A percentile compares a stretch with the other conserved stretches of the same genome.
Evolutionary conservation across 805 yeast species (phyloP).

Genomic region (Candida ascalaphidarum): DNA sequence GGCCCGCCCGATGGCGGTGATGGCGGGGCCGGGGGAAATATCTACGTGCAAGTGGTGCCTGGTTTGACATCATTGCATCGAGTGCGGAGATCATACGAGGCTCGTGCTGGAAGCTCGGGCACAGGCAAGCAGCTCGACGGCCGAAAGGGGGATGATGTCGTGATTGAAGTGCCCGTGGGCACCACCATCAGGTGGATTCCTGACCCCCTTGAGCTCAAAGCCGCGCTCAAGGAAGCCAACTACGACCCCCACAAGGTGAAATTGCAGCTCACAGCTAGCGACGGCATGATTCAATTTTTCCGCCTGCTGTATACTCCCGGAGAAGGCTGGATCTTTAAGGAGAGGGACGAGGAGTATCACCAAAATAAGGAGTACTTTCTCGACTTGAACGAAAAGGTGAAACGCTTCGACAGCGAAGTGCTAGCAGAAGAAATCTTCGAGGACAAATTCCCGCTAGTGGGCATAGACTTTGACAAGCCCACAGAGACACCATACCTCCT

Average conservation of each 20-base stretch:
- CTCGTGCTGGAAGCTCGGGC: constrained; percentile 68
- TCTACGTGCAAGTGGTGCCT: constrained; percentile 74
- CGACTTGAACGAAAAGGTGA: constrained; percentile 55
- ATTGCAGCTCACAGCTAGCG: constrained; percentile 45
- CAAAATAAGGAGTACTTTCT: constrained; percentile 56
- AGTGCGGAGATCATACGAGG: constrained; percentile 57
- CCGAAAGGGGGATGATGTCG: constrained; percentile 67
- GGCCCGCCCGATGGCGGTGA: constrained; percentile 99
- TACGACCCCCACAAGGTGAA: constrained; percentile 10
- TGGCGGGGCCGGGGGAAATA: constrained; percentile 89
- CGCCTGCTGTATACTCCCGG: constrained; percentile 62
- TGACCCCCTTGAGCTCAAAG: constrained; percentile 45
- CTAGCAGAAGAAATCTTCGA: constrained; percentile 46
- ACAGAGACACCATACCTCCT: constrained; percentile 61
- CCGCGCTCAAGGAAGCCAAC: constrained; percentile 10
- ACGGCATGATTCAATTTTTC: too few relatives aligned
- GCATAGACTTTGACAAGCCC: constrained; percentile 61
- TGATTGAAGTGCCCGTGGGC: constrained; percentile 87
- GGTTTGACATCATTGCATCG: constrained; percentile 67
- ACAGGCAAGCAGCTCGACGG: constrained; percentile 78
- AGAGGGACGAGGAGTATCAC: constrained; percentile 66
- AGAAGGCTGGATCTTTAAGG: constrained; percentile 85
- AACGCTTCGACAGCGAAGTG: constrained; percentile 51
- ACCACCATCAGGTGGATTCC: constrained; percentile 83
- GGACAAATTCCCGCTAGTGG: constrained; percentile 76